Evolutionary conservation across 331 rosid species (phyloP), one percentile per base, ranked within the genome.

Genomic region (Phaseolus coccineus): DNA sequence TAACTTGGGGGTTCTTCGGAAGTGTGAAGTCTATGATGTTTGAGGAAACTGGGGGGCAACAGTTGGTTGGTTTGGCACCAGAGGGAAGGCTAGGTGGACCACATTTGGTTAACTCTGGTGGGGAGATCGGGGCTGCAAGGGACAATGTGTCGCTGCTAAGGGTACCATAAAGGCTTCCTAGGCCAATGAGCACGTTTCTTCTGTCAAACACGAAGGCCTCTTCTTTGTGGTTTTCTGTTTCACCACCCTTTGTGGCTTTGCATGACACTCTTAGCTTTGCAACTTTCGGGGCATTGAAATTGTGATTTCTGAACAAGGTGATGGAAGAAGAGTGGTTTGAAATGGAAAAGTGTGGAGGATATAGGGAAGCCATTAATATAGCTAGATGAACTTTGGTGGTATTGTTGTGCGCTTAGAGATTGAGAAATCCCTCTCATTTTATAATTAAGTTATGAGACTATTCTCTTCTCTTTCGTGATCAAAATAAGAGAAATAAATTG

Each of bases 101-200:
- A 31, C 98, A 91, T 0, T 68, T 76, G 39, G 77, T 65, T 0
- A 90, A 24, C 8, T 91, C 86, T 0, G 97, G 97, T 0, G 96
- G 86, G 0, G 77, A 72, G 8, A 93, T 22, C 0, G 97, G 96
- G 31, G 90, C 85, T 0, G 97, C 96, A 3, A 87, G 39, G 78
- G 94, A 91, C 0, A 87, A 81, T 1, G 88, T 80, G 27, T 76
- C 77, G 11, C 69, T 51, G 69, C 68, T 69, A 15, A 82, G 81
- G 52, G 82, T 61, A 31, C 98, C 89, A 16, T 82, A 93, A 4
- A 93, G 81, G 25, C 64, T 24, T 0, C 94, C 92, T 2, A 91
- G 84, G 2, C 98, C 96, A 9, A 94, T 57, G 3, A 94, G 89
- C 30, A 94, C 50, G 51, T 94, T 81, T 69, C 98, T 89, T 62